Conservation (phyloP, 495 filamentous ascomycete genomes). For the Aspergillus asperescens region DNA sequence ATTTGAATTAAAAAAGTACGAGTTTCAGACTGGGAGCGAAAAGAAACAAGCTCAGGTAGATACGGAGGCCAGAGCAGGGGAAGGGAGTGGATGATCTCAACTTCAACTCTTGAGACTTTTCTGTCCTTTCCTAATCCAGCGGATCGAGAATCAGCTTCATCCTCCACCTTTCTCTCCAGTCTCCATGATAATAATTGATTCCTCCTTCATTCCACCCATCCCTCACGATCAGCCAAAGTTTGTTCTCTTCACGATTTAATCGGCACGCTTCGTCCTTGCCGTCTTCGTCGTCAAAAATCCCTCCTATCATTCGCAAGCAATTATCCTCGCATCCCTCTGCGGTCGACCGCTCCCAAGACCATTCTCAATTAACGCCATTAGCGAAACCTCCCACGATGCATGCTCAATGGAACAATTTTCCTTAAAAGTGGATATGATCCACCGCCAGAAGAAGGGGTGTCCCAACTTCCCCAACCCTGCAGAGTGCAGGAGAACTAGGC, state of each 20-base stretch:
- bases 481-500: background rate
- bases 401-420: constrained; percentile 3
- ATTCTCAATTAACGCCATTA: background rate
- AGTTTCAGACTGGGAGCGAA: no score
- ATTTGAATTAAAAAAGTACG: background rate
- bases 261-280: background rate
- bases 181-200: no score
- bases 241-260: background rate
- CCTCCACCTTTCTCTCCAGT: constrained; percentile 2
- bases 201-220: background rate
- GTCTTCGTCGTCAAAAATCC: background rate
- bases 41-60: no score
- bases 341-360: background rate
- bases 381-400: background rate
- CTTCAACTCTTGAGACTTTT: no score
- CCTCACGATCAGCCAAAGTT: background rate
- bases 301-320: background rate
- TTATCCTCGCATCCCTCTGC: constrained; percentile 4
- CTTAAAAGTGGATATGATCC: constrained; percentile 2
- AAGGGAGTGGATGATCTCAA: background rate
- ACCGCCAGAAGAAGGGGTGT: constrained; percentile 8
- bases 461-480: background rate
- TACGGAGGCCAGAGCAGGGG: background rate
- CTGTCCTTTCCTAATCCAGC: constrained; percentile 1
- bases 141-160: constrained; percentile 1